Percentiles rank a stretch among this genome's conserved stretches.
Evolutionary conservation across 1,284 basidiomycete genomes (phyloP).

Genomic region (Apiotrichum montevideense): DNA sequence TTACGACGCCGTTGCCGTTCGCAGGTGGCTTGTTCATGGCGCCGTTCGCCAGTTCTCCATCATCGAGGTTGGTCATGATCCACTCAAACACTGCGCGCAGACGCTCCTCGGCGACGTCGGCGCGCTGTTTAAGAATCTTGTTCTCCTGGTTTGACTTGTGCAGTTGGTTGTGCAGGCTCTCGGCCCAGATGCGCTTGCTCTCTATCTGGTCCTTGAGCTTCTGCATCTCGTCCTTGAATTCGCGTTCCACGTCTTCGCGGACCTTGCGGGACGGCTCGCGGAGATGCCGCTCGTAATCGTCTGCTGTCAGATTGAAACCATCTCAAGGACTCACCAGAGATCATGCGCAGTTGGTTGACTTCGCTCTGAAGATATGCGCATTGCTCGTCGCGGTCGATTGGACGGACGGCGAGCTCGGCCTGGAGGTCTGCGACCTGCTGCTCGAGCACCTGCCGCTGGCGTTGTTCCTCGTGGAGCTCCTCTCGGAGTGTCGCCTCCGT

Average conservation of each 20-base stretch:
- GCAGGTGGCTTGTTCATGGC: not conserved
- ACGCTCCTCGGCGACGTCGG: conserved; percentile 36
- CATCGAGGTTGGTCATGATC: conserved; percentile 7
- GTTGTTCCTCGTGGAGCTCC: conserved; percentile 67
- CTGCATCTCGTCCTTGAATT: conserved; percentile 62
- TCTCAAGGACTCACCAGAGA: conserved; percentile 32
- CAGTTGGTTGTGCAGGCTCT: conserved; percentile 41
- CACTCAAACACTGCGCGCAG: conserved; percentile 39
- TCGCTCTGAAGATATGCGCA: conserved; percentile 44
- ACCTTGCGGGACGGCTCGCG: conserved; percentile 65
- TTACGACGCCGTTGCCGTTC: not conserved
- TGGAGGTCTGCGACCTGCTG: conserved; percentile 63
- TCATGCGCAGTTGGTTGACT: conserved; percentile 38
- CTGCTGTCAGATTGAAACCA: conserved; percentile 9
- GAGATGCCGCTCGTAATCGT: conserved; percentile 50
- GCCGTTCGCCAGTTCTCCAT: not conserved
- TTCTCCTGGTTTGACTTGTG: conserved; percentile 33
- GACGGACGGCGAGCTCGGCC: conserved; percentile 41
- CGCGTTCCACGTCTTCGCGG: conserved; percentile 71
- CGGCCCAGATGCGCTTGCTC: conserved; percentile 42
- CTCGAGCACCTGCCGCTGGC: conserved; percentile 63
- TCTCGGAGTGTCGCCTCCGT: conserved; percentile 73
- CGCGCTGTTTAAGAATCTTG: conserved; percentile 27
- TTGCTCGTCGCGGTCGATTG: conserved; percentile 31
- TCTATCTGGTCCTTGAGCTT: conserved; percentile 57